phyloP scores from a whole-genome alignment of 768 basidiomycete genomes.

The Leccinum olivaceopallidum region DNA sequence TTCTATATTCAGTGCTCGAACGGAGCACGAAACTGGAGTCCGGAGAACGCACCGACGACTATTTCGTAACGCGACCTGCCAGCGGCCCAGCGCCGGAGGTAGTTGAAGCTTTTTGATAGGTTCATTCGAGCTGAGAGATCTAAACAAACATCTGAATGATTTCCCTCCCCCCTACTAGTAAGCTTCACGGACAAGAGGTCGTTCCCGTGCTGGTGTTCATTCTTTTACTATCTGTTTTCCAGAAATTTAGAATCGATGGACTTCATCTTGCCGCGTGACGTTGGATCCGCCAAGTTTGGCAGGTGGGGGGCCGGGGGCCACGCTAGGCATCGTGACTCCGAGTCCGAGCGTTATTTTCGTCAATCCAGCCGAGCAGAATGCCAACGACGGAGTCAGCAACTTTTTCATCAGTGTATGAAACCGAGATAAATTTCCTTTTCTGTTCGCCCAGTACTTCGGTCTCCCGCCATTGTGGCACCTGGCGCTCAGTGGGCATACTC shows the following conservation, averaged over 20 bases:
- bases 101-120: neutral
- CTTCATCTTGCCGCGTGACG: neutral
- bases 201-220: neutral
- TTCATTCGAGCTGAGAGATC: neutral
- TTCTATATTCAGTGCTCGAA: neutral
- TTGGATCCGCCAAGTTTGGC: neutral
- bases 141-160: neutral
- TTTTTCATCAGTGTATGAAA: neutral
- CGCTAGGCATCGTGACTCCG: neutral
- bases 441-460: neutral
- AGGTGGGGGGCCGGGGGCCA: too few species aligned
- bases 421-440: neutral
- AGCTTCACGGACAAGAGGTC: neutral
- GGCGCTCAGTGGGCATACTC: neutral
- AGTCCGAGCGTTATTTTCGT: neutral
- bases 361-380: neutral
- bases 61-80: too few species aligned
- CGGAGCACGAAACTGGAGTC: neutral
- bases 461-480: slow-evolving; percentile 9
- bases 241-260: neutral
- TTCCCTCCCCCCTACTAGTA: neutral
- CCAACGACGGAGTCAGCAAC: neutral
- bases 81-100: too few species aligned
- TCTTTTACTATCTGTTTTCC: neutral
- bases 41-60: too few species aligned